Conservation (phyloP, 805 yeast species). For the Kazachstania taianensis region DNA sequence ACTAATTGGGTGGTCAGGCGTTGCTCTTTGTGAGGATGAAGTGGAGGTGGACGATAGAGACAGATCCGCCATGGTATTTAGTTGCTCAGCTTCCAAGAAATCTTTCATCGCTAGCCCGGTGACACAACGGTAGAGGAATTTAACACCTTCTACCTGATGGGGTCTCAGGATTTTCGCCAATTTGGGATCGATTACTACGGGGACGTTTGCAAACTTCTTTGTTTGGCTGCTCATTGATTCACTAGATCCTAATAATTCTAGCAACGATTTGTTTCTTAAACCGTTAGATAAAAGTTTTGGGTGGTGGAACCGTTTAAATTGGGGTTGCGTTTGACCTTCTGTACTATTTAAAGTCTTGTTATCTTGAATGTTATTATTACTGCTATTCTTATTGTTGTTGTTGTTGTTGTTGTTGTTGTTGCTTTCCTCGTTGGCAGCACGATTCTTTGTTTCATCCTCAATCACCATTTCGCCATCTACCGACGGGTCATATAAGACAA, state of each 20-base stretch:
- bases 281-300: slow-evolving; percentile 27
- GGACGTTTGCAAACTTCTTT: slow-evolving; percentile 67
- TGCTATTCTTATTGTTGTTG: slow-evolving; percentile 18
- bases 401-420: slow-evolving; percentile 23
- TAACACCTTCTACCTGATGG: slow-evolving; percentile 93
- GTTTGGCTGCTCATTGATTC: slow-evolving; percentile 26
- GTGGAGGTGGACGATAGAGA: no score
- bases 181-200: slow-evolving; percentile 90
- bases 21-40: no score
- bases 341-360: no score
- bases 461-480: slow-evolving; percentile 47
- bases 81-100: slow-evolving; percentile 21
- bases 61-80: slow-evolving; percentile 6
- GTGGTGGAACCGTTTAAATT: slow-evolving; percentile 21
- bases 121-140: slow-evolving; percentile 82
- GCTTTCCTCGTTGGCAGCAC: slow-evolving; percentile 5
- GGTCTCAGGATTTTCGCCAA: slow-evolving; percentile 81
- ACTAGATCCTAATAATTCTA: slow-evolving; percentile 51
- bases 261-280: slow-evolving; percentile 47
- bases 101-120: slow-evolving; percentile 58
- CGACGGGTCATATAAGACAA: slow-evolving; percentile 91
- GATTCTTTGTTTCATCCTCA: slow-evolving; percentile 14
- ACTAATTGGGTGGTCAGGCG: not conserved
- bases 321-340: slow-evolving; percentile 7
- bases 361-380: slow-evolving; percentile 2